phyloP scores from a whole-genome alignment of 768 basidiomycete genomes.

The Macrocybe gigantea region DNA sequence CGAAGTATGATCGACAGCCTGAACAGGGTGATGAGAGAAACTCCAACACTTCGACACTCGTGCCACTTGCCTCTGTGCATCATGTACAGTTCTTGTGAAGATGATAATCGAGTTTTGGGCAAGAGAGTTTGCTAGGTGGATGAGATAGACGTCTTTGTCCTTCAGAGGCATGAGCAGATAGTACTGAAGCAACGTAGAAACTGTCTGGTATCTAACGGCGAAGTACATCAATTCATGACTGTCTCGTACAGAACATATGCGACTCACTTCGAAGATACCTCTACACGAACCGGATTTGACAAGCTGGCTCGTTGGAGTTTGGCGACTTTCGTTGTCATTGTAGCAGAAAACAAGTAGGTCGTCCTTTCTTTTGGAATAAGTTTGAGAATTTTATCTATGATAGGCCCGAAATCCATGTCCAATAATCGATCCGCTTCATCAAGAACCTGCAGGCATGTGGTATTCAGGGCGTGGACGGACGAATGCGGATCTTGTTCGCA shows the following conservation, averaged over 20 bases:
- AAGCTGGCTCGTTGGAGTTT: constrained; percentile 94
- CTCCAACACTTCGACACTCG: not conserved
- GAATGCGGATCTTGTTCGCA: constrained; percentile 27
- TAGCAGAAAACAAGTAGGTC: constrained; percentile 96
- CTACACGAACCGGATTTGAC: constrained; percentile 87
- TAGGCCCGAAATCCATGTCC: constrained; percentile 94
- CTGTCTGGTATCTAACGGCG: constrained; percentile 82
- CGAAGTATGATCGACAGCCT: constrained; percentile 88
- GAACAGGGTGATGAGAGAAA: not conserved
- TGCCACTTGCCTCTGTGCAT: constrained; percentile 66
- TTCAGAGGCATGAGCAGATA: constrained; percentile 90
- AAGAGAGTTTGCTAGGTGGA: constrained; percentile 84
- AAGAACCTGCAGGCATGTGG: constrained; percentile 58
- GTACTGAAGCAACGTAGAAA: constrained; percentile 91
- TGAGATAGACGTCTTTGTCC: constrained; percentile 87
- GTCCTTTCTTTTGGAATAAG: constrained; percentile 90
- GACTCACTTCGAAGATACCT: constrained; percentile 81
- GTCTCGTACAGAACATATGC: constrained; percentile 17
- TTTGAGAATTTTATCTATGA: constrained; percentile 95
- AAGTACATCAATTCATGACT: constrained; percentile 2
- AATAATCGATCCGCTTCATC: constrained; percentile 95
- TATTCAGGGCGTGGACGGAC: not conserved
- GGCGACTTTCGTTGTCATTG: constrained; percentile 98
- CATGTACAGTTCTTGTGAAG: constrained; percentile 93
- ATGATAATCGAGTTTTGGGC: constrained; percentile 93